A percentile compares a stretch with the other conserved stretches of the same genome.
Evolutionary conservation across 202 grass and related monocot genomes (phyloP).

Genomic region (Cymbopogon flexuosus): DNA sequence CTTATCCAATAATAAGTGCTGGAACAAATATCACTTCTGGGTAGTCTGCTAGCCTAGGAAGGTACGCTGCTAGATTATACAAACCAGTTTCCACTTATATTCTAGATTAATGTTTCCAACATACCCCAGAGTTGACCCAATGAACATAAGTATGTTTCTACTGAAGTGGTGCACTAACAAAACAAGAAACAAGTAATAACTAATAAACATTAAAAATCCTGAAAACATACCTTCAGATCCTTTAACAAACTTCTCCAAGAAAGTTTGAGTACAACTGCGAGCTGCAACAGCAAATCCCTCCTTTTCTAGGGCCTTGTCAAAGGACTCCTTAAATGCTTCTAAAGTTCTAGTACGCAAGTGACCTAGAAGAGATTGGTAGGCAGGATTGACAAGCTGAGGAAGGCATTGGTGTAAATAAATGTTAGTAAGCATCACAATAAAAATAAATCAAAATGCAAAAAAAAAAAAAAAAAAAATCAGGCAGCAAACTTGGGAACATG

Average conservation of each 20-base stretch:
- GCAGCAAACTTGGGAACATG: too few relatives aligned
- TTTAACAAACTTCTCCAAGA: conserved; percentile 80
- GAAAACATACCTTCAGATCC: conserved; percentile 76
- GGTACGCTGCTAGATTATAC: not conserved
- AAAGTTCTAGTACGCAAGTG: too few relatives aligned
- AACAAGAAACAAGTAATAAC: not conserved
- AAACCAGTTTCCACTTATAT: not conserved
- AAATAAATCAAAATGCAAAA: not conserved
- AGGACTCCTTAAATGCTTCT: too few relatives aligned
- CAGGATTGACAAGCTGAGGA: conserved; percentile 56
- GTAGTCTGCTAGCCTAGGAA: not conserved
- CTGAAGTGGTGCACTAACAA: not conserved
- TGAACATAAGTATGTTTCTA: conserved; percentile 4
- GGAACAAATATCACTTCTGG: not conserved
- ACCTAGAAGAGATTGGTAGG: too few relatives aligned
- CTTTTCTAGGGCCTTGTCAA: too few relatives aligned
- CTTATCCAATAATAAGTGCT: not conserved
- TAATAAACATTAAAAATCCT: conserved; percentile 6
- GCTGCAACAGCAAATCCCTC: conserved; percentile 55
- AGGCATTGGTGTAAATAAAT: conserved; percentile 22
- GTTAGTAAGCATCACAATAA: not conserved
- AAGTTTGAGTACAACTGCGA: conserved; percentile 44
- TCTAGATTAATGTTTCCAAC: not conserved
- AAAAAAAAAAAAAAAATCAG: too few relatives aligned
- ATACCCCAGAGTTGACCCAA: not conserved